phyloP scores from a whole-genome alignment of 306 rosid genomes.

The Prunus armeniaca region DNA sequence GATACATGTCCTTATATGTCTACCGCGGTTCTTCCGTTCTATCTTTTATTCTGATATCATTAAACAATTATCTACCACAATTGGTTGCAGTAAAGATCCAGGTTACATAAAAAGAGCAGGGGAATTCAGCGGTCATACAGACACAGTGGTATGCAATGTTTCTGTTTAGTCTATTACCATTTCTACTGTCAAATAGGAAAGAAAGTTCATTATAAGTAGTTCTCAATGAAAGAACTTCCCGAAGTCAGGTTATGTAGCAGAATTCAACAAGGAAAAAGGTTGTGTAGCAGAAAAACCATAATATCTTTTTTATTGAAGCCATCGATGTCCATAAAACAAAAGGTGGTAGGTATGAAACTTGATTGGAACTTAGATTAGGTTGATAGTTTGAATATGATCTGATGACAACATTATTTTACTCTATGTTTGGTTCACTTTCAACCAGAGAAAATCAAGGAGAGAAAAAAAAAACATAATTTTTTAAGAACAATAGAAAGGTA shows the following conservation, averaged over 20 bases:
- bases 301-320: neutral
- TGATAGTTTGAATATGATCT: slow-evolving; percentile 10
- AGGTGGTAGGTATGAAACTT: neutral
- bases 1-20: slow-evolving; percentile 3
- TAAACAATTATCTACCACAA: slow-evolving; percentile 18
- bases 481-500: no score
- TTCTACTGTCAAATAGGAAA: slow-evolving; percentile 4
- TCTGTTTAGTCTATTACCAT: neutral
- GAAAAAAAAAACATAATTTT: no score
- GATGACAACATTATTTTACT: neutral
- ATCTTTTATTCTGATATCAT: neutral
- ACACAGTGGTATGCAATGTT: slow-evolving; percentile 54
- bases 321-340: neutral
- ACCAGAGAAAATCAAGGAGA: no score
- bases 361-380: neutral
- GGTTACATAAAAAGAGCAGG: slow-evolving; percentile 74
- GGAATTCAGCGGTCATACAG: slow-evolving; percentile 48
- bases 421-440: no score
- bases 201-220: slow-evolving; percentile 11
- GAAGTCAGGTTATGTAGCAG: slow-evolving; percentile 7
- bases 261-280: neutral
- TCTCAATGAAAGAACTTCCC: slow-evolving; percentile 9
- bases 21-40: slow-evolving; percentile 9
- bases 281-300: neutral
- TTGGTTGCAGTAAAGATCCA: slow-evolving; percentile 75